These are phyloP conservation scores for Cercospora brassicicola DNA, from an alignment of 2,329 filamentous ascomycete species.

Conservation along the genomic window DNA sequence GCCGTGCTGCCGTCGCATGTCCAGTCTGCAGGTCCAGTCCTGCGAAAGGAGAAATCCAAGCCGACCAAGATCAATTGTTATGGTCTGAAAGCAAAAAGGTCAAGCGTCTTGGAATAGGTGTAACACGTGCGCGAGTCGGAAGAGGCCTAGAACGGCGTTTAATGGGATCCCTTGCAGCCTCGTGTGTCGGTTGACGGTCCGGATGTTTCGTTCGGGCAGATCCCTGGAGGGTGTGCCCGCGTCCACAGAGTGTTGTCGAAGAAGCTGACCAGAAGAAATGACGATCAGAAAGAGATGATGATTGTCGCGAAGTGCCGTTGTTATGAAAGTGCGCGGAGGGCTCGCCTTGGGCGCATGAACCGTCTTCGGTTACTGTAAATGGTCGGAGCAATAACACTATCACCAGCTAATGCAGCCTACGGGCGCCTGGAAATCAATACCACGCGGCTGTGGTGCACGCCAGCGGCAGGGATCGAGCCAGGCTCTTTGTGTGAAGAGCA, in stretches of 20 bases:
- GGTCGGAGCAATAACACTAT: slow-evolving; percentile 5
- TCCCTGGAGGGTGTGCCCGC: slow-evolving; percentile 6
- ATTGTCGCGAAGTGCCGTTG: slow-evolving; percentile 19
- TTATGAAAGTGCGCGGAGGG: slow-evolving; percentile 1
- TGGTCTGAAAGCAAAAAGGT: not conserved
- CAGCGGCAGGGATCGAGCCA: not conserved
- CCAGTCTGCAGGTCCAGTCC: slow-evolving; percentile 14
- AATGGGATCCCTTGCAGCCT: slow-evolving; percentile 25
- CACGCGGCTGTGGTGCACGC: slow-evolving; percentile 1
- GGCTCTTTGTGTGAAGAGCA: not conserved
- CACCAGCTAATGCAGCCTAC: slow-evolving; percentile 6
- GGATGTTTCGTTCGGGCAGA: slow-evolving; percentile 10
- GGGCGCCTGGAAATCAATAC: not conserved
- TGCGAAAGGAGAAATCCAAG: not conserved
- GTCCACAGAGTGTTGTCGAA: slow-evolving; percentile 10
- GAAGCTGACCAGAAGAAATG: slow-evolving; percentile 11
- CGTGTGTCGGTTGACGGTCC: slow-evolving; percentile 22
- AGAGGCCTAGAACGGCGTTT: slow-evolving; percentile 20
- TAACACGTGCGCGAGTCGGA: slow-evolving; percentile 11
- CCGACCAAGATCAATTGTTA: not conserved
- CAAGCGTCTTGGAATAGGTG: not conserved
- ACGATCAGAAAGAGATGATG: slow-evolving; percentile 20
- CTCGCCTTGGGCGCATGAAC: slow-evolving; percentile 1
- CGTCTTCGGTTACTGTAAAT: not conserved
- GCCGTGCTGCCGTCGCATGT: slow-evolving; percentile 28